Percentiles rank a stretch among this genome's conserved stretches.
Evolutionary conservation across 768 basidiomycete species (phyloP).

Genomic region (Tephrocybe sp.): DNA sequence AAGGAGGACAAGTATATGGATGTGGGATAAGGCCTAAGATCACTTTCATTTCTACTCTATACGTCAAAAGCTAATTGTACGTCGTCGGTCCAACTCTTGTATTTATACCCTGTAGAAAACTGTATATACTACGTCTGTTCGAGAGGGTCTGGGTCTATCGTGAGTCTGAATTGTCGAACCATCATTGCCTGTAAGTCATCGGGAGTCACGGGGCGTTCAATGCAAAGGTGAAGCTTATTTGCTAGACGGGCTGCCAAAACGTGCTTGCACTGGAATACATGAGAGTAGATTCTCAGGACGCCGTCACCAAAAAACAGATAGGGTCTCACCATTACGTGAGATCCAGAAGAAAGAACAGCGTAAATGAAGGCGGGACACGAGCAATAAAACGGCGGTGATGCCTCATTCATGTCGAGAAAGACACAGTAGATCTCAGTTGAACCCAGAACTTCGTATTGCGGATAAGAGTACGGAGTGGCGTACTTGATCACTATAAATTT

Average conservation of each 20-base stretch:
- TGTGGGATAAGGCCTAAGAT: too few species aligned
- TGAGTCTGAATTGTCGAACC: constrained; percentile 29
- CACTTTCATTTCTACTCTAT: too few species aligned
- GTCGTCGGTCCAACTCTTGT: background rate
- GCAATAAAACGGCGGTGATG: constrained; percentile 55
- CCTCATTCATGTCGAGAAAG: constrained; percentile 39
- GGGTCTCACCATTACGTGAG: constrained; percentile 59
- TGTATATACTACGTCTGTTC: background rate
- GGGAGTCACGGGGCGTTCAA: constrained; percentile 43
- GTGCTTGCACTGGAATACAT: constrained; percentile 87
- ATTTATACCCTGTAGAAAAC: constrained; percentile 1
- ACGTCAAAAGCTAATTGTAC: too few species aligned
- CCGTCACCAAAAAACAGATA: background rate
- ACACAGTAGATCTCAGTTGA: constrained; percentile 63
- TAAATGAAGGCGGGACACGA: constrained; percentile 73
- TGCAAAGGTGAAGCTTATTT: constrained; percentile 45
- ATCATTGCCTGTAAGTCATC: constrained; percentile 50
- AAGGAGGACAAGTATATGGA: constrained; percentile 30
- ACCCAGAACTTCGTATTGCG: constrained; percentile 66
- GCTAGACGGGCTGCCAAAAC: constrained; percentile 66
- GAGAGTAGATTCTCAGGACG: background rate
- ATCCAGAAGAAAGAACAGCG: constrained; percentile 55
- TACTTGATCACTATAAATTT: constrained; percentile 55
- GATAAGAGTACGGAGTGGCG: constrained; percentile 51
- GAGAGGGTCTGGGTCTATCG: background rate